phyloP scores from a whole-genome alignment of 129 eudicot species.

The Centaurea solstitialis region DNA sequence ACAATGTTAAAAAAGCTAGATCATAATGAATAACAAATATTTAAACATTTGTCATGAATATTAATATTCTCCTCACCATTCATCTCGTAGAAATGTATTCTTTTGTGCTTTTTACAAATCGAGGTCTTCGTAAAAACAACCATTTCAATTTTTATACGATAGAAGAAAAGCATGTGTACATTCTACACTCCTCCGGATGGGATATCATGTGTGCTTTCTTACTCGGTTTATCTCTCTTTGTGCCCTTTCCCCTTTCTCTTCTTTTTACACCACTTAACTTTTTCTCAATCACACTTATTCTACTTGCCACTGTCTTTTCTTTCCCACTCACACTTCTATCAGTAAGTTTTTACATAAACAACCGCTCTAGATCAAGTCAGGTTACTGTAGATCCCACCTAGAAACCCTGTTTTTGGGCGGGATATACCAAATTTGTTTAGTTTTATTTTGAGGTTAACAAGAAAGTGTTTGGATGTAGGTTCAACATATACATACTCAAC shows the following conservation, averaged over 20 bases:
- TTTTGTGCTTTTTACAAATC: too few species aligned
- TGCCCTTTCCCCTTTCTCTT: neutral
- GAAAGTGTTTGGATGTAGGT: conserved; percentile 52
- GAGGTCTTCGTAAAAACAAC: too few species aligned
- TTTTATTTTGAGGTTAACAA: neutral
- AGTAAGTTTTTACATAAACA: too few species aligned
- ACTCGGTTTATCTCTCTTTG: neutral
- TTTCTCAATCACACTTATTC: too few species aligned
- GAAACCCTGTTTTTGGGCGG: neutral
- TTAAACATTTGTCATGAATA: too few species aligned
- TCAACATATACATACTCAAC: conserved; percentile 72
- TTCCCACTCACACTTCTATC: neutral
- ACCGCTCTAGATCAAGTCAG: too few species aligned
- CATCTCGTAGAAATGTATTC: too few species aligned
- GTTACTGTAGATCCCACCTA: neutral
- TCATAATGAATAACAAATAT: too few species aligned
- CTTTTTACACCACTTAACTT: neutral
- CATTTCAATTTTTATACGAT: too few species aligned
- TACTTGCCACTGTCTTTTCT: neutral
- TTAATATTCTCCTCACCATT: too few species aligned
- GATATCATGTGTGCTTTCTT: neutral
- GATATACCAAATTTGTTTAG: neutral
- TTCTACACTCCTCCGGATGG: neutral
- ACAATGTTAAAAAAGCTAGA: too few species aligned
- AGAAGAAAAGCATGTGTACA: neutral